These are phyloP conservation scores for Suillus decipiens DNA, from an alignment of 768 basidiomycete species.

Conservation along the genomic window DNA sequence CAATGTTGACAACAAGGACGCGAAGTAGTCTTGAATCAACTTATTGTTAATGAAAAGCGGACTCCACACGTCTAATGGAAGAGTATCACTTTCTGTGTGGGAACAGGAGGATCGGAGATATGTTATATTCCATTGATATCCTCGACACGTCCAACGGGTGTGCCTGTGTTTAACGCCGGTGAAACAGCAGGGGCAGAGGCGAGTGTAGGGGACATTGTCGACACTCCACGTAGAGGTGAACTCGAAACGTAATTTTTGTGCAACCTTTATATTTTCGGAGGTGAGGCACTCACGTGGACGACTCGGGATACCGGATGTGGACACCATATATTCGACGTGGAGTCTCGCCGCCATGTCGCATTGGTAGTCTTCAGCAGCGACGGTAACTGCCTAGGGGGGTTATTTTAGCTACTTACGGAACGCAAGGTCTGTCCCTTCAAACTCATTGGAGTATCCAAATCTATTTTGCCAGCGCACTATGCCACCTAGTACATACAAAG, in stretches of 20 bases:
- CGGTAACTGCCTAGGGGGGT: background rate
- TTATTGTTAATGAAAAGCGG: conserved; percentile 56
- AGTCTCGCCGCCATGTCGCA: background rate
- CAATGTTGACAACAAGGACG: conserved; percentile 31
- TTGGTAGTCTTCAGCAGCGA: background rate
- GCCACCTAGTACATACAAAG: too few relatives aligned
- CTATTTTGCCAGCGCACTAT: too few relatives aligned
- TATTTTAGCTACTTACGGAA: background rate
- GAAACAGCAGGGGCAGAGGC: conserved; percentile 49
- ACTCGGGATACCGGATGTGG: background rate
- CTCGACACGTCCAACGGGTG: conserved; percentile 41
- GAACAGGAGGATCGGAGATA: conserved; percentile 51
- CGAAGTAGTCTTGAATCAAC: conserved; percentile 62
- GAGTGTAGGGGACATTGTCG: conserved; percentile 22
- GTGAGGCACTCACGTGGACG: background rate
- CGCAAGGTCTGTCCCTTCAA: too few relatives aligned
- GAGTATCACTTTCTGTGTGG: conserved; percentile 46
- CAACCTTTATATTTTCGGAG: background rate
- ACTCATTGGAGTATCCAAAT: too few relatives aligned
- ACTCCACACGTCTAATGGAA: conserved; percentile 57
- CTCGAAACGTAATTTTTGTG: background rate
- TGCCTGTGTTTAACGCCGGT: conserved; percentile 50
- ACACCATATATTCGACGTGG: background rate
- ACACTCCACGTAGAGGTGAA: background rate
- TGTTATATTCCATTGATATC: conserved; percentile 46